Conservation (phyloP, 208 protist species). For the Leishmania braziliensis region DNA sequence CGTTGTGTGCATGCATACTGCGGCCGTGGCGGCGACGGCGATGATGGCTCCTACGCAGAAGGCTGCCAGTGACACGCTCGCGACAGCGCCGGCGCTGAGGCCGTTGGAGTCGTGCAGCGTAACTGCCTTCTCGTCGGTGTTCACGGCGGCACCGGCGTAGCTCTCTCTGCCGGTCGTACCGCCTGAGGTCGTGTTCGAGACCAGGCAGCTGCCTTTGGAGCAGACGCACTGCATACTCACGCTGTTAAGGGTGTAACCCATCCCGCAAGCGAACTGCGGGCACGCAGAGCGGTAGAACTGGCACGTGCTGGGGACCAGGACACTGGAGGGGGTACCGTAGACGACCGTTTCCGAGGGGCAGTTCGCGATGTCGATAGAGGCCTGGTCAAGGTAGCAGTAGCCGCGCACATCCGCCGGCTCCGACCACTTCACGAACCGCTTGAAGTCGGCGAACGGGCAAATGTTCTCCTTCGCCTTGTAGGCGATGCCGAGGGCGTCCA, state of each 20-base stretch:
- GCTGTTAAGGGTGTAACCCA: conserved; percentile 33
- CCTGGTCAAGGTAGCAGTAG: conserved; percentile 55
- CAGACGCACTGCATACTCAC: conserved; percentile 35
- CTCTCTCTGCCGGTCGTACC: not conserved
- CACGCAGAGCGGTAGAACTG: conserved; percentile 35
- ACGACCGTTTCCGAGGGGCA: conserved; percentile 33
- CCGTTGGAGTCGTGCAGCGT: not conserved
- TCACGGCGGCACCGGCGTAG: not conserved
- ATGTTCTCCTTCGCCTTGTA: conserved; percentile 50
- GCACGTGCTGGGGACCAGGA: conserved; percentile 28
- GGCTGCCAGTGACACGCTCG: conserved; percentile 30
- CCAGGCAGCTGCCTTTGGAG: conserved; percentile 18
- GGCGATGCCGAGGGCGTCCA: conserved; percentile 33
- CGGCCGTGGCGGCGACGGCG: conserved; percentile 12
- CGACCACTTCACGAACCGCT: conserved; percentile 42
- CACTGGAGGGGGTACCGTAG: conserved; percentile 16
- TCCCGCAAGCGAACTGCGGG: conserved; percentile 27
- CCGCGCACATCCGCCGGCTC: conserved; percentile 42
- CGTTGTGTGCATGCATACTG: conserved; percentile 23
- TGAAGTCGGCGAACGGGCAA: conserved; percentile 60
- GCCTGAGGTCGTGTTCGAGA: not conserved
- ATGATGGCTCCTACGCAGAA: conserved; percentile 31
- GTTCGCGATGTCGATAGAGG: conserved; percentile 28
- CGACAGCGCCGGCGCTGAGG: conserved; percentile 30
- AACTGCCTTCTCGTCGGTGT: not conserved